Evolutionary conservation across 2,329 filamentous ascomycete genomes (phyloP).

Genomic region (Colletotrichum incanum): DNA sequence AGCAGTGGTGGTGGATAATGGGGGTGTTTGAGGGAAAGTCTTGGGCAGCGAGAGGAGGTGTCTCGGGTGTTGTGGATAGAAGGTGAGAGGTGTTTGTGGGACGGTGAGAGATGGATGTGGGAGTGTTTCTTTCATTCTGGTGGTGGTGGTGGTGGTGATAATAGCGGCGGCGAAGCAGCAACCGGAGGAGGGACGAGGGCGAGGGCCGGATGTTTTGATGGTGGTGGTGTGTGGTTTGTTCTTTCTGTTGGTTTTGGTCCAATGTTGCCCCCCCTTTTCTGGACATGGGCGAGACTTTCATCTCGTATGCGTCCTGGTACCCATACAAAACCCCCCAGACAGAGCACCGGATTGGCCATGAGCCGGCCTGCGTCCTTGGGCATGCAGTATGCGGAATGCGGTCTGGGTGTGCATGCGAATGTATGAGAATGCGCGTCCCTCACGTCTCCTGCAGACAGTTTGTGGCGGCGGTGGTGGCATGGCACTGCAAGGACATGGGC

Average conservation of each 20-base stretch:
- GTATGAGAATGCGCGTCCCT: conserved; percentile 29
- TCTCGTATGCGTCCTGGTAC: conserved; percentile 10
- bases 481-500: not conserved
- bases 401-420: conserved; percentile 39
- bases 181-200: not conserved
- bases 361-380: conserved; percentile 12
- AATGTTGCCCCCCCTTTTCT: not conserved
- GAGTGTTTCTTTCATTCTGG: not conserved
- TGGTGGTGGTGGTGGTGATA: conserved; percentile 28
- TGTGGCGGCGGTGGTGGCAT: conserved; percentile 5
- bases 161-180: not conserved
- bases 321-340: not conserved
- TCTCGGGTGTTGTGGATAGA: too few species aligned
- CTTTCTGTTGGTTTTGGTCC: conserved; percentile 11
- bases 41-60: not conserved
- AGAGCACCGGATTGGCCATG: conserved; percentile 4
- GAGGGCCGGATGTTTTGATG: too few species aligned
- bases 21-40: not conserved
- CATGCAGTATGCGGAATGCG: conserved; percentile 43
- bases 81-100: not conserved
- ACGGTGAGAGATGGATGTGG: conserved; percentile 9
- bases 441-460: not conserved
- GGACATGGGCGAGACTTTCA: conserved; percentile 12
- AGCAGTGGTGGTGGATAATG: conserved; percentile 3
- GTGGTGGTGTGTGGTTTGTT: conserved; percentile 21